Conservation (phyloP, 1,284 basidiomycete species). For the Pseudozyma hubeiensis region DNA sequence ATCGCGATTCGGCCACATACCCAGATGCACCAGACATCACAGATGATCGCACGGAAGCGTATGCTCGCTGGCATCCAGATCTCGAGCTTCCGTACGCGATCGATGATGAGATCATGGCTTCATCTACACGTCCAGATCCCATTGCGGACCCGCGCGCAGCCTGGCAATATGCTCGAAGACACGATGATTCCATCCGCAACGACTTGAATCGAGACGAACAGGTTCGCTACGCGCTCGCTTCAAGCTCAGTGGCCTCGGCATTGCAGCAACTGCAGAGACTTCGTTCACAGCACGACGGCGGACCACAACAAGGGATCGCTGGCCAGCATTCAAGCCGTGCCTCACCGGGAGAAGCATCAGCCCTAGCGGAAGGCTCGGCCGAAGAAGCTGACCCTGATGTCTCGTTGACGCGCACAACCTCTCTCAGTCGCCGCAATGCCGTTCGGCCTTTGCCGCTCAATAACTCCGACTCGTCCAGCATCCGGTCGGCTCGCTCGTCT, state of each 20-base stretch:
- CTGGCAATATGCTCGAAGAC: conserved; percentile 25
- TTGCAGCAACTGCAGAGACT: conserved; percentile 6
- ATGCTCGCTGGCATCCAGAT: conserved; percentile 36
- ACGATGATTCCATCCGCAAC: conserved; percentile 5
- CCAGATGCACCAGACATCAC: conserved; percentile 11
- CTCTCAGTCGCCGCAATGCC: conserved; percentile 40
- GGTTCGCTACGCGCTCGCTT: conserved; percentile 16
- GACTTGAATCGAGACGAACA: conserved; percentile 28
- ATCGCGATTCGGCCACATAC: conserved; percentile 22
- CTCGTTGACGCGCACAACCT: conserved; percentile 30
- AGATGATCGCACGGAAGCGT: conserved; percentile 12
- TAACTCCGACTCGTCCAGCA: conserved; percentile 26
- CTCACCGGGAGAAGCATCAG: neutral
- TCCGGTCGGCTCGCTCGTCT: conserved; percentile 32
- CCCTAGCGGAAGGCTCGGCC: neutral
- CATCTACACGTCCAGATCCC: conserved; percentile 27
- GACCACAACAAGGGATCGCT: neutral
- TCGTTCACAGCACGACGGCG: conserved; percentile 2
- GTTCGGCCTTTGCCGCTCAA: conserved; percentile 26
- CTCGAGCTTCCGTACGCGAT: conserved; percentile 33
- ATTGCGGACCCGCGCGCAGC: conserved; percentile 20
- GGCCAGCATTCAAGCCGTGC: neutral
- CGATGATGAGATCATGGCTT: conserved; percentile 27
- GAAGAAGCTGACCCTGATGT: conserved; percentile 26
- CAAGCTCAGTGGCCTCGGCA: conserved; percentile 14